A percentile compares a stretch with the other conserved stretches of the same genome.
Conservation (phyloP, 768 basidiomycete genomes). For the Symmetrospora coprosmae region DNA sequence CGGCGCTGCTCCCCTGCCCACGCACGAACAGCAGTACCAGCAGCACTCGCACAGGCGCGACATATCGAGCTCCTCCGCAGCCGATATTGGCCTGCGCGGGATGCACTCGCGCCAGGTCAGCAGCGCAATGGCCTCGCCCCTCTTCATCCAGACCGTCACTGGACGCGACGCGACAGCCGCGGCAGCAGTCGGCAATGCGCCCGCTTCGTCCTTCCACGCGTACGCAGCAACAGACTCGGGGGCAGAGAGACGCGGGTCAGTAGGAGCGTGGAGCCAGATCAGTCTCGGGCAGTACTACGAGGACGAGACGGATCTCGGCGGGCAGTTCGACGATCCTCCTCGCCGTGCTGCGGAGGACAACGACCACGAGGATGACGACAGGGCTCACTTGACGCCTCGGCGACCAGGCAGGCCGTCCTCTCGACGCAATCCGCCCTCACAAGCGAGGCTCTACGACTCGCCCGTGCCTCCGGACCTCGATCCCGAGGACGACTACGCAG, state of each 20-base stretch:
- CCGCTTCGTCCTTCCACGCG: neutral
- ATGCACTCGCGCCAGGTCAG: neutral
- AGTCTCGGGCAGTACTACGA: neutral
- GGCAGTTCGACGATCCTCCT: neutral
- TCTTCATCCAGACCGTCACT: neutral
- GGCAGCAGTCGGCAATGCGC: neutral
- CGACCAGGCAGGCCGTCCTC: neutral
- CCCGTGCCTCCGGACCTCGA: neutral
- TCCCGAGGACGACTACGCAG: neutral
- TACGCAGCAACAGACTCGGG: neutral
- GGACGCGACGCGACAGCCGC: no score
- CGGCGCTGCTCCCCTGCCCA: no score
- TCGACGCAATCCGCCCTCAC: neutral
- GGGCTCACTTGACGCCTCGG: neutral
- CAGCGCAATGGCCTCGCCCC: neutral
- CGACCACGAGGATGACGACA: neutral
- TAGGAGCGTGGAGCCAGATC: slow-evolving; percentile 6
- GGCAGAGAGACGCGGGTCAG: neutral
- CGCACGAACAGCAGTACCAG: no score
- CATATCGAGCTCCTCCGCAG: neutral
- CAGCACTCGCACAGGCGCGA: neutral
- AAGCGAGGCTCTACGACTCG: neutral
- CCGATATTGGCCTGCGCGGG: neutral
- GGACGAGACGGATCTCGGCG: neutral
- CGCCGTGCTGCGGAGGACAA: no score